Base-by-base conservation (phyloP, 2,329 filamentous ascomycete species). In the Helicocarpus griseus region DNA sequence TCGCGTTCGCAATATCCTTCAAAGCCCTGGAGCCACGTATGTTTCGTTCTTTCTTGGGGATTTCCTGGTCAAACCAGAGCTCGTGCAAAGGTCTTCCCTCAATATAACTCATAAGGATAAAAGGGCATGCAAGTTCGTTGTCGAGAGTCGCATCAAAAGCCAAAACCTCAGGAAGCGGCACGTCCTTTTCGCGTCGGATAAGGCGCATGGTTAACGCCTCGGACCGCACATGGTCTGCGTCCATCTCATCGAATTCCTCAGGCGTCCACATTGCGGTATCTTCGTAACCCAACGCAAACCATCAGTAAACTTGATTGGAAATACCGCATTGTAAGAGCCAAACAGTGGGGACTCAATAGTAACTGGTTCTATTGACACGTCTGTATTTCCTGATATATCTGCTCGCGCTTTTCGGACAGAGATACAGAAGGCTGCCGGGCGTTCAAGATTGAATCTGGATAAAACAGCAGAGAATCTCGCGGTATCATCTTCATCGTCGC, bases 181-280 rank as follows among this genome's bases (percentile, higher is more conserved):
- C 61, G 1, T 57, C 60, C 7, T 63, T 66, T 35, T 66, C 57
- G 11, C 52, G 51, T 48, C 58, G 58, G 8, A 68, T 48, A 2
- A 65, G 45, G n/a, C 53, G 54, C 63, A 67, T 66, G 7, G 60
- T 63, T 28, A 56, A 55, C 7, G 58, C 61, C 54, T 67, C 62
- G 5, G 61, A 61, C 47, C 35, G 22, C 5, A 63, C 48, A n/a
- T 57, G 49, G 3, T 40, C 51, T 11, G 56, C 53, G 39, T 53
- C 57, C 19, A 52, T 22, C 9, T 48, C 53, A 43, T 61, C 53
- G 54, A 60, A 63, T 31, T 53, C 51, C 19, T 51, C 53, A 11
- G 49, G 17, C 54, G 55, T 21, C 60, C 60, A 44, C 57, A 61
- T 31, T 55, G 39, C 3, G 57, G 60, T 24, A 63, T 54, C 48